These are phyloP conservation scores for Dalbergia oliveri DNA, from an alignment of 306 rosid species.

Conservation along the genomic window DNA sequence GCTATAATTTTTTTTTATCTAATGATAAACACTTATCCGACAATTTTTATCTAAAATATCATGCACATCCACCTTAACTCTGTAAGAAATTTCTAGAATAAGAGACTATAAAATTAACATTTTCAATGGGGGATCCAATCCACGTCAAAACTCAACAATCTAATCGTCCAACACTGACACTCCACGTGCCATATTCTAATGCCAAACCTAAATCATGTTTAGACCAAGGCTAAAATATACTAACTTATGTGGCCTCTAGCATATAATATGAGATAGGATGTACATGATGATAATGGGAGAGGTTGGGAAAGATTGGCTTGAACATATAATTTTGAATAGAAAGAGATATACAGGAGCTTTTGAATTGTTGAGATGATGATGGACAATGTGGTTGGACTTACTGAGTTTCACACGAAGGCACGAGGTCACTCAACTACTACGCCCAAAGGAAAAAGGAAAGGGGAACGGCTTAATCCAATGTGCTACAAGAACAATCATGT, in stretches of 20 bases:
- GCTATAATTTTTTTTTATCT: too few relatives aligned
- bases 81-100: too few relatives aligned
- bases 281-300: conserved; percentile 52
- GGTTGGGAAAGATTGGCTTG: conserved; percentile 42
- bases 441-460: conserved; percentile 36
- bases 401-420: conserved; percentile 85
- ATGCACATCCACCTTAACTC: too few relatives aligned
- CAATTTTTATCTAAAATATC: too few relatives aligned
- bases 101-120: too few relatives aligned
- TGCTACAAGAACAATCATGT: conserved; percentile 27
- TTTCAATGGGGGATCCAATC: too few relatives aligned
- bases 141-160: too few relatives aligned
- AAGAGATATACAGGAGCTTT: conserved; percentile 29
- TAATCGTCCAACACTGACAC: not conserved
- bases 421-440: conserved; percentile 68
- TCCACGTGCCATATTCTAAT: not conserved
- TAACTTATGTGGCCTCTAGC: conserved; percentile 53
- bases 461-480: conserved; percentile 46
- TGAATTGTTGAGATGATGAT: conserved; percentile 48
- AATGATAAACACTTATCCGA: too few relatives aligned
- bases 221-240: too few relatives aligned
- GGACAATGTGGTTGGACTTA: conserved; percentile 64
- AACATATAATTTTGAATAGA: conserved; percentile 29
- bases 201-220: not conserved
- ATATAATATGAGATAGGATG: conserved; percentile 39